Evolutionary conservation across 2,329 filamentous ascomycete species (phyloP), one percentile per base, ranked within the genome.

Genomic region (Blastomyces parvus): DNA sequence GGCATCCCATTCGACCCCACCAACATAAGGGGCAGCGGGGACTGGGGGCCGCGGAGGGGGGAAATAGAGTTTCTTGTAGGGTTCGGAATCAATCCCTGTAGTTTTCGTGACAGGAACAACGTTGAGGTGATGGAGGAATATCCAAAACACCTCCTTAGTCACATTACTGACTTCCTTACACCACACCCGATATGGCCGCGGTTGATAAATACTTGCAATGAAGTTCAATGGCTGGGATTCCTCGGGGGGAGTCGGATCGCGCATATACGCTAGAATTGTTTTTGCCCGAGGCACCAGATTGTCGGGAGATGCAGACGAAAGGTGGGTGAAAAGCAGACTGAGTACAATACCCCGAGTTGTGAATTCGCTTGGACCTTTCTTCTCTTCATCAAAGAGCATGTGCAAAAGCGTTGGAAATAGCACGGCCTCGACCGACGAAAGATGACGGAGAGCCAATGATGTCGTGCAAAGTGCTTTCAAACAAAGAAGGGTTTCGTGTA

Each of bases 61-160:
- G 73, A 97, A 97, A 76, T 89, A 80, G 84, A 89, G 58, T 81
- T 81, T 76, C 8, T 17, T 1, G 33, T 52, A 61, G 25, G 36
- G 36, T 38, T 57, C 48, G 9, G 63, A 67, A 66, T 64, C 60
- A 62, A 69, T 76, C 30, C 71, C 71, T 57, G 69, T 72, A 30
- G 71, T 67, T 57, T 76, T 70, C 61, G 72, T 66, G 62, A 77
- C 69, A 40, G 90, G 83, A 46, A 97, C 84, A 56, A 97, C 87
- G 70, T 97, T 97, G 64, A 96, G 81, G 69, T 96, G 89, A 76
- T 97, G 93, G 62, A 97, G 82, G 78, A 97, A 99, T 73, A 97
- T 97, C 93, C 93, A 99, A 74, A 99, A 99, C 36, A 97, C 93
- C 74, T 99, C 93, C 75, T 97, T 97, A 52, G 92, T 96, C 58